These are phyloP conservation scores for Trichosporon sp. DNA, from an alignment of 1,284 basidiomycete genomes.

Conservation along the genomic window DNA sequence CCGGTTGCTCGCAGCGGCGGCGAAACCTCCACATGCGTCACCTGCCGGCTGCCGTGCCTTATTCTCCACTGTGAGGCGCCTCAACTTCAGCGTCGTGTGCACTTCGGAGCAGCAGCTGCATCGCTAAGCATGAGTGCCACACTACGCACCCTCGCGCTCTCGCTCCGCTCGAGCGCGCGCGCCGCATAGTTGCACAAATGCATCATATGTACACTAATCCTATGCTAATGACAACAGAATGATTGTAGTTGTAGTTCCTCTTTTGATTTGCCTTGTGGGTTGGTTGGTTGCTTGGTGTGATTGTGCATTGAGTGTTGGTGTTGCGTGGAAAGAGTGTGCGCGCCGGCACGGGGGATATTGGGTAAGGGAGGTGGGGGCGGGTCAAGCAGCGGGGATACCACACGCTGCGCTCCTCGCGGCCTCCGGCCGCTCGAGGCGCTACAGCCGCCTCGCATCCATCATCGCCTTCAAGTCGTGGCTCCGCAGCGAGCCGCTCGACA, in stretches of 20 bases:
- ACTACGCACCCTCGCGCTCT: not conserved
- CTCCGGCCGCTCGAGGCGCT: not conserved
- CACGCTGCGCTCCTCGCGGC: no score
- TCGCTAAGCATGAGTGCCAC: no score
- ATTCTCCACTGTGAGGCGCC: no score
- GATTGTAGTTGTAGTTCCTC: not conserved
- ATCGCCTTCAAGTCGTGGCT: conserved; percentile 12
- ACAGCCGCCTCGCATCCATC: conserved; percentile 13
- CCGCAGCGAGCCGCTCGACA: not conserved
- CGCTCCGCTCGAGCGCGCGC: not conserved
- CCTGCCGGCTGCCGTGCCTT: not conserved
- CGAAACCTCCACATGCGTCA: not conserved
- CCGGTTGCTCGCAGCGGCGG: not conserved
- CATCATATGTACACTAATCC: conserved; percentile 9
- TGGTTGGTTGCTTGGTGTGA: not conserved
- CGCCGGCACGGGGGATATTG: not conserved
- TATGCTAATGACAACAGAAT: conserved; percentile 12
- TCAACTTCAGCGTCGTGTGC: no score
- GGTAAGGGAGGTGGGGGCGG: not conserved
- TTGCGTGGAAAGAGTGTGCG: not conserved
- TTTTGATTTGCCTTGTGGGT: not conserved
- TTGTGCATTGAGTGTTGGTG: not conserved
- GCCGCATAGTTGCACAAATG: conserved; percentile 1
- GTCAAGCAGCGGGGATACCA: no score
- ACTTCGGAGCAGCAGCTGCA: no score